phyloP scores from a whole-genome alignment of 1,284 basidiomycete species.

The Heterobasidion annosum region DNA sequence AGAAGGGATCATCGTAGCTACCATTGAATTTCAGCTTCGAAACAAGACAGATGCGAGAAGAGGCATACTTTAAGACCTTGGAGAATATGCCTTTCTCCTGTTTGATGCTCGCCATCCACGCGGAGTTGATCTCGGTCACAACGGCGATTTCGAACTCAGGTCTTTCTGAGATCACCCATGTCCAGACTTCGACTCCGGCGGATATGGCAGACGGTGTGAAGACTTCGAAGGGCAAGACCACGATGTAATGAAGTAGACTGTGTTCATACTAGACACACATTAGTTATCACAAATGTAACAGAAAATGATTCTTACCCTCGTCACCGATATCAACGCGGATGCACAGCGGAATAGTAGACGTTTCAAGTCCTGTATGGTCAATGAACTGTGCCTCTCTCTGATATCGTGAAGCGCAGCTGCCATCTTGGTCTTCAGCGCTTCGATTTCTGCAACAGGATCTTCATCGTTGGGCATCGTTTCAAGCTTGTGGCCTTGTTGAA shows the following conservation, averaged over 20 bases:
- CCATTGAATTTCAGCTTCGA: neutral
- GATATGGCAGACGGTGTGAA: constrained; percentile 84
- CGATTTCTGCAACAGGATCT: constrained; percentile 49
- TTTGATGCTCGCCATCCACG: constrained; percentile 82
- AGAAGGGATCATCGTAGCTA: constrained; percentile 85
- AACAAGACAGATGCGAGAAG: neutral
- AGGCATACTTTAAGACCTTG: constrained; percentile 64
- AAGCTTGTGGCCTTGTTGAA: constrained; percentile 41
- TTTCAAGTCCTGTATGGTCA: constrained; percentile 77
- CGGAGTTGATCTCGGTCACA: constrained; percentile 80
- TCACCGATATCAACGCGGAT: constrained; percentile 65
- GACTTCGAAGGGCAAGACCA: constrained; percentile 82
- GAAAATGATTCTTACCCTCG: constrained; percentile 38
- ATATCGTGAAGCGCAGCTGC: constrained; percentile 60
- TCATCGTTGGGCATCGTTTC: constrained; percentile 53
- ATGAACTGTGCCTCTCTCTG: constrained; percentile 56
- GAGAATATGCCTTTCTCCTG: constrained; percentile 81
- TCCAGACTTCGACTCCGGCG: constrained; percentile 92
- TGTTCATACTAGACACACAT: constrained; percentile 60
- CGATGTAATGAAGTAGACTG: constrained; percentile 83
- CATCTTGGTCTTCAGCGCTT: constrained; percentile 66
- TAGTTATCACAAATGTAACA: neutral
- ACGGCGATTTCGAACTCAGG: constrained; percentile 69
- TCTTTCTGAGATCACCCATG: constrained; percentile 89
- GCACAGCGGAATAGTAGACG: constrained; percentile 85